These are phyloP conservation scores for Mucor mucedo DNA, from an alignment of 371 early-diverging fungal genomes.

Conservation along the genomic window DNA sequence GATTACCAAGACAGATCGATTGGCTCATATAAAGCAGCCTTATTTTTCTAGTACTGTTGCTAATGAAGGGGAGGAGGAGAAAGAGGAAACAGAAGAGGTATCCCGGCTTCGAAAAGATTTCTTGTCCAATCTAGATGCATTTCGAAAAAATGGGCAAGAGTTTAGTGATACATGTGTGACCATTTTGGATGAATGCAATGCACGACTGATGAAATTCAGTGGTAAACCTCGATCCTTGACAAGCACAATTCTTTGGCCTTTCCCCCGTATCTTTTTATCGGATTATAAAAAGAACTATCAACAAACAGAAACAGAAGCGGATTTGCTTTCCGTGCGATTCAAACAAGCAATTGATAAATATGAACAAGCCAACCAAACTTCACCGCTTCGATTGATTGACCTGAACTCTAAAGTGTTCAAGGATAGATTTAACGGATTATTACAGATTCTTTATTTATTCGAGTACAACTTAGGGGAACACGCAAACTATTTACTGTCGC, in stretches of 20 bases:
- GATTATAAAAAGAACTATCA: slow-evolving; percentile 9
- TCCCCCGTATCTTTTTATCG: slow-evolving; percentile 36
- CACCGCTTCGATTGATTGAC: slow-evolving; percentile 5
- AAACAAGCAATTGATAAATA: slow-evolving; percentile 15
- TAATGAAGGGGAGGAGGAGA: too few relatives aligned
- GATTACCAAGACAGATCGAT: slow-evolving; percentile 29
- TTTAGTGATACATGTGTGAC: slow-evolving; percentile 19
- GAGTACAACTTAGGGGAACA: slow-evolving; percentile 34
- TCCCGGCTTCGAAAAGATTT: slow-evolving; percentile 13
- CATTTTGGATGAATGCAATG: slow-evolving; percentile 20
- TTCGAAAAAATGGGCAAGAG: slow-evolving; percentile 18
- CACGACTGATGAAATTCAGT: slow-evolving; percentile 16
- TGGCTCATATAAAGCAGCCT: background rate
- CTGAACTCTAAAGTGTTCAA: slow-evolving; percentile 10
- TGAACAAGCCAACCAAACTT: background rate
- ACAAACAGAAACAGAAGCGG: background rate
- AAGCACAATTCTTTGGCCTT: slow-evolving; percentile 46
- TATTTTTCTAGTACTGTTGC: background rate
- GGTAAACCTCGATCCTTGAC: slow-evolving; percentile 18
- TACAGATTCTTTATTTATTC: slow-evolving; percentile 22
- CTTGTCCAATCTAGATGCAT: slow-evolving; percentile 6
- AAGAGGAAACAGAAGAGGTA: background rate
- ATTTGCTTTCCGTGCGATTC: slow-evolving; percentile 8
- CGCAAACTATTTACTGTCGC: slow-evolving; percentile 15
- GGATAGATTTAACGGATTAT: slow-evolving; percentile 5